phyloP scores from a whole-genome alignment of 1,139 yeast genomes.

The Saccharomyces hybrid region DNA sequence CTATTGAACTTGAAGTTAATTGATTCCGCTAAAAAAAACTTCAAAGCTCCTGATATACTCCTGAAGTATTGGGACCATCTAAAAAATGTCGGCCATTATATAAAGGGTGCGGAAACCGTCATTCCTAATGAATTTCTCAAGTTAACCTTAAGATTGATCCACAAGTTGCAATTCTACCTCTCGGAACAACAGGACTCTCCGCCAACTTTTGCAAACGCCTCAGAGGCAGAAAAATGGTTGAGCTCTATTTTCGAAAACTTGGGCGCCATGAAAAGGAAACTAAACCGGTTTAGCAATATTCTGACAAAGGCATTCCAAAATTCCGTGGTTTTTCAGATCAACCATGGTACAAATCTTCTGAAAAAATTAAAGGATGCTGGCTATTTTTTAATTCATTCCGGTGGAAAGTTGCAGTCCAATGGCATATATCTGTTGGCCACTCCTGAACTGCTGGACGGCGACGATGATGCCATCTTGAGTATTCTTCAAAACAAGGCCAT shows the following conservation, averaged over 20 bases:
- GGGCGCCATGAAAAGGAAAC: conserved; percentile 73
- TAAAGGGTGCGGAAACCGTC: conserved; percentile 74
- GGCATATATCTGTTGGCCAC: conserved; percentile 41
- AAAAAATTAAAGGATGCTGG: conserved; percentile 45
- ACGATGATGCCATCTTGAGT: conserved; percentile 29
- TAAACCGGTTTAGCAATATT: conserved; percentile 64
- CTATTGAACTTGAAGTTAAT: conserved; percentile 65
- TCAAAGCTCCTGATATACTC: conserved; percentile 83
- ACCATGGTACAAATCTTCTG: conserved; percentile 48
- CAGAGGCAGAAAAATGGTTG: conserved; percentile 71
- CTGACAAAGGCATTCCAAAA: conserved; percentile 67
- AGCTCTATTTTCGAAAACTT: conserved; percentile 71
- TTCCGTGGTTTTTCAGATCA: conserved; percentile 58
- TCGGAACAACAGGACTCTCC: conserved; percentile 65
- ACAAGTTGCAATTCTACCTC: conserved; percentile 60
- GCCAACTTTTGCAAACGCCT: conserved; percentile 41
- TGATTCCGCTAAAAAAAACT: conserved; percentile 69
- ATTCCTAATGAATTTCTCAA: conserved; percentile 69
- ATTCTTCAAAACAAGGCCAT: conserved; percentile 30
- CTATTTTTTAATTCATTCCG: conserved; percentile 72
- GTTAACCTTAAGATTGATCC: conserved; percentile 57
- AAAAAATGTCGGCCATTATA: conserved; percentile 58
- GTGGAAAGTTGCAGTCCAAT: conserved; percentile 53
- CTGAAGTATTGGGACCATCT: conserved; percentile 69
- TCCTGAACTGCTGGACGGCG: conserved; percentile 29